Evolutionary conservation across 257 asterid genomes (phyloP).

Genomic region (Solanum virginianum): DNA sequence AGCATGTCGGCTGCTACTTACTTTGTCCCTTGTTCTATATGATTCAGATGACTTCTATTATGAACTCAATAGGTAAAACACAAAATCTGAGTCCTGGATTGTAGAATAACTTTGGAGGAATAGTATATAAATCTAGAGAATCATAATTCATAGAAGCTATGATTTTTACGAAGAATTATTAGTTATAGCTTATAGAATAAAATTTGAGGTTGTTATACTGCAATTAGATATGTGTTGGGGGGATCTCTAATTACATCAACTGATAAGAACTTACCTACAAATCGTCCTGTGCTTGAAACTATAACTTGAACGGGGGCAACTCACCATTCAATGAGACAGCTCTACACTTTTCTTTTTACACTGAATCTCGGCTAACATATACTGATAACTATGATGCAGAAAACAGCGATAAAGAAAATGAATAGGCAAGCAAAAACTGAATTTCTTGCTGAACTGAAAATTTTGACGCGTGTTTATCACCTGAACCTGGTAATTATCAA

Average conservation of each 20-base stretch:
- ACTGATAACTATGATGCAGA: conserved; percentile 28
- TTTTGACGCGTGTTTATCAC: conserved; percentile 83
- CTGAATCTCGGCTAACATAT: background rate
- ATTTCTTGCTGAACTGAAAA: conserved; percentile 84
- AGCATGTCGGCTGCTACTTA: background rate
- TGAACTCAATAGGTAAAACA: background rate
- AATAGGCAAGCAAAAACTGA: conserved; percentile 81
- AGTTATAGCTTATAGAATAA: background rate
- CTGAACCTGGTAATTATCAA: conserved; percentile 65
- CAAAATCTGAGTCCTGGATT: background rate
- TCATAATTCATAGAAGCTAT: background rate
- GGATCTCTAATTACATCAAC: background rate
- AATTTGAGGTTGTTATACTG: background rate
- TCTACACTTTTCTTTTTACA: background rate
- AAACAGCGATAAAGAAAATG: conserved; percentile 94
- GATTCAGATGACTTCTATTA: background rate
- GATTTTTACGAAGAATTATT: background rate
- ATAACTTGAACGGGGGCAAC: background rate
- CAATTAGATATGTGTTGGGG: background rate
- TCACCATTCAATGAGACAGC: background rate
- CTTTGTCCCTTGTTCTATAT: background rate
- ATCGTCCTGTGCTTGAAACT: background rate
- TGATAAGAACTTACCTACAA: background rate
- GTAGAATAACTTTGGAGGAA: background rate
- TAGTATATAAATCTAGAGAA: background rate